Evolutionary conservation across 2,329 filamentous ascomycete species (phyloP).

Genomic region (Metarhizium anisopliae): DNA sequence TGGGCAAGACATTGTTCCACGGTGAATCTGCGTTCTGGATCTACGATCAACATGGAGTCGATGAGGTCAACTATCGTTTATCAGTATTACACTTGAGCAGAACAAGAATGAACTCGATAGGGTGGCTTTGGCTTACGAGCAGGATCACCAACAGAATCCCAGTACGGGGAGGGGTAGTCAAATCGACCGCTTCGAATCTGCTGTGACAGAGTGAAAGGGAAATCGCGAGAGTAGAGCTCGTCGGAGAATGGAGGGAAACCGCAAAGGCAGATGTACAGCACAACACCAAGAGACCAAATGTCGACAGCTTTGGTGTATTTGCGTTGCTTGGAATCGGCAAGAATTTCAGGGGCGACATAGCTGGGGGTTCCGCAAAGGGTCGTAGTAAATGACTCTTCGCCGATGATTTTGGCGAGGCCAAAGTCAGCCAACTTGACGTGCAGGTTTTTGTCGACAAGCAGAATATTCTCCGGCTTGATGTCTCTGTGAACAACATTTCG

Average conservation of each 20-base stretch:
- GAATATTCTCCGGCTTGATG: constrained; percentile 95
- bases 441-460: constrained; percentile 76
- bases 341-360: constrained; percentile 92
- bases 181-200: constrained; percentile 86
- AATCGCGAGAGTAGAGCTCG: constrained; percentile 72
- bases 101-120: not conserved
- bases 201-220: constrained; percentile 77
- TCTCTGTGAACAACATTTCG: constrained; percentile 95
- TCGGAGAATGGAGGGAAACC: constrained; percentile 97
- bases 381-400: constrained; percentile 95
- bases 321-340: constrained; percentile 71
- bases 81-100: constrained; percentile 2
- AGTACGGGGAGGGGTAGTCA: constrained; percentile 94
- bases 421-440: constrained; percentile 93
- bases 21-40: constrained; percentile 73
- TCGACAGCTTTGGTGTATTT: constrained; percentile 94
- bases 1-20: constrained; percentile 87
- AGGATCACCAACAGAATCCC: constrained; percentile 53
- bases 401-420: constrained; percentile 94
- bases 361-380: constrained; percentile 94
- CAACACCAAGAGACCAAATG: constrained; percentile 94
- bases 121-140: constrained; percentile 44
- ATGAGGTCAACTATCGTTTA: constrained; percentile 62
- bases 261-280: constrained; percentile 93
- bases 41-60: constrained; percentile 86